These are phyloP conservation scores for Phylloporus sp. DNA, from an alignment of 768 basidiomycete genomes.

Conservation along the genomic window DNA sequence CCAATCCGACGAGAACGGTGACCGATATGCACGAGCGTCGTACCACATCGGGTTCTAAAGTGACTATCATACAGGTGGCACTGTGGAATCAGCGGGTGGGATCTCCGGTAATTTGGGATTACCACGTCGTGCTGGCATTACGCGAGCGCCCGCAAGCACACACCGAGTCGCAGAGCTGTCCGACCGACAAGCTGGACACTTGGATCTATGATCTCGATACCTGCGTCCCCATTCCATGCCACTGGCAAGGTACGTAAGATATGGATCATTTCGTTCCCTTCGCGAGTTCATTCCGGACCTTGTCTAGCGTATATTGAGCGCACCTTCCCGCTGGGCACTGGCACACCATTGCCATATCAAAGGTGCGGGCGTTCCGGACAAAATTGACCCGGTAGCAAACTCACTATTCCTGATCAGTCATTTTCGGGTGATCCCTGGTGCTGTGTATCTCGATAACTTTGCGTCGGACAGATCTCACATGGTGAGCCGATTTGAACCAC, in stretches of 20 bases:
- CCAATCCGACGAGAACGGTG: conserved; percentile 56
- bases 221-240: conserved; percentile 45
- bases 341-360: conserved; percentile 34
- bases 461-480: conserved; percentile 76
- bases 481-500: conserved; percentile 35
- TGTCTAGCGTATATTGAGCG: conserved; percentile 40
- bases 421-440: conserved; percentile 57
- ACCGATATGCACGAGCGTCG: conserved; percentile 12
- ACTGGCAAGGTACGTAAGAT: conserved; percentile 40
- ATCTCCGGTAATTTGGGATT: conserved; percentile 62
- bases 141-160: conserved; percentile 26
- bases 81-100: conserved; percentile 57
- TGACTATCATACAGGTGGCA: conserved; percentile 46
- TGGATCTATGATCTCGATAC: conserved; percentile 76
- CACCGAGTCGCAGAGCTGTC: conserved; percentile 1
- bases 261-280: neutral
- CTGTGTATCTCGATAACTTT: conserved; percentile 51
- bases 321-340: conserved; percentile 38
- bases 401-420: conserved; percentile 36
- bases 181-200: conserved; percentile 15
- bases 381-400: conserved; percentile 1
- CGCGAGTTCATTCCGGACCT: conserved; percentile 16
- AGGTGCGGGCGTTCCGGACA: conserved; percentile 36
- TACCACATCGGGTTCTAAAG: neutral
- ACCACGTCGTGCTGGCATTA: conserved; percentile 63